A percentile compares a stretch with the other conserved stretches of the same genome.
Conservation (phyloP, 2,329 filamentous ascomycete species). For the Coniella lustricola region DNA sequence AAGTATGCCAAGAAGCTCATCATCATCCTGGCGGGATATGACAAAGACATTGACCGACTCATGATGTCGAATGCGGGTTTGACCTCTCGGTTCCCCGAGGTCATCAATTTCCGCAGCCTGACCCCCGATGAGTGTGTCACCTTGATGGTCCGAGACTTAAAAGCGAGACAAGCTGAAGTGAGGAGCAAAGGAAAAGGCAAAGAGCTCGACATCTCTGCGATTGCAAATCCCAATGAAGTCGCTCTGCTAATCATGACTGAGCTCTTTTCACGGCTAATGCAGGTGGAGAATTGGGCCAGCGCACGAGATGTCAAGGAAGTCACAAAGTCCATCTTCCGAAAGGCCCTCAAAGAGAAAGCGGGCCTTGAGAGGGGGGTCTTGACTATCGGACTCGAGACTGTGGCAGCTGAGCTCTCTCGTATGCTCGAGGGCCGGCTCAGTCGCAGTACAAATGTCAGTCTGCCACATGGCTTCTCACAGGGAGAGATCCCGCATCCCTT, state of each 20-base stretch:
- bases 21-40: slow-evolving; percentile 64
- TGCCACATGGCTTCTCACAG: background rate
- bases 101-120: slow-evolving; percentile 47
- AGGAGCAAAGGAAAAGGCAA: background rate
- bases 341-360: slow-evolving; percentile 27
- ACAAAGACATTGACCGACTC: slow-evolving; percentile 56
- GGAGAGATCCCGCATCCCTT: background rate
- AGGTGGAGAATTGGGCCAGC: slow-evolving; percentile 51
- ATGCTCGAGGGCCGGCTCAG: slow-evolving; percentile 21
- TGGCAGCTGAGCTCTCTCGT: slow-evolving; percentile 14
- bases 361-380: slow-evolving; percentile 14
- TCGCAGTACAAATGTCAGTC: slow-evolving; percentile 5
- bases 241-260: slow-evolving; percentile 22
- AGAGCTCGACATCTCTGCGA: slow-evolving; percentile 20
- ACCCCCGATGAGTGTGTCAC: slow-evolving; percentile 34
- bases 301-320: slow-evolving; percentile 55
- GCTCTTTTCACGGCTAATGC: slow-evolving; percentile 34
- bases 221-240: slow-evolving; percentile 22
- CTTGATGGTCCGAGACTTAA: slow-evolving; percentile 31
- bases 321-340: slow-evolving; percentile 41
- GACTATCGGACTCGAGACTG: slow-evolving; percentile 8
- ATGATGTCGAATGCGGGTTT: slow-evolving; percentile 56
- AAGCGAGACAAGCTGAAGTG: slow-evolving; percentile 19
- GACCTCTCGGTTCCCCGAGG: slow-evolving; percentile 57
- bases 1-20: slow-evolving; percentile 54